Conservation (phyloP, 352 stramenopile genomes). For the Pilasporangium apinafurcum region DNA sequence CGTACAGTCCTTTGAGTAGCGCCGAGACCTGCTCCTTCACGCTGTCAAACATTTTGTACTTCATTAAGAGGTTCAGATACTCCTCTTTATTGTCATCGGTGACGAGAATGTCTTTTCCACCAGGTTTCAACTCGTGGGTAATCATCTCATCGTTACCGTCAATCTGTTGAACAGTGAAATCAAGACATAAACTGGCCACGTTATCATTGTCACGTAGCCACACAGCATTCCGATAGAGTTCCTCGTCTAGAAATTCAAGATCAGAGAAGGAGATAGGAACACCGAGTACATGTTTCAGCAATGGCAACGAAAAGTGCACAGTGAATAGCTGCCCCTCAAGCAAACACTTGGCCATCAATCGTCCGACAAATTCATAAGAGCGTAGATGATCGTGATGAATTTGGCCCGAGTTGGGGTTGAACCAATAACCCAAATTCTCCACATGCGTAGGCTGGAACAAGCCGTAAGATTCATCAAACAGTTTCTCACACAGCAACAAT, state of each 20-base stretch:
- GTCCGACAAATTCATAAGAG: constrained; percentile 71
- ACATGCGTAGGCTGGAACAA: constrained; percentile 69
- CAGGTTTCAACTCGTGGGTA: constrained; percentile 87
- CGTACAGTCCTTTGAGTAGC: constrained; percentile 90
- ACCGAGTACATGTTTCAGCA: constrained; percentile 80
- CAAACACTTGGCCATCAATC: constrained; percentile 71
- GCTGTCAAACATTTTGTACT: constrained; percentile 91
- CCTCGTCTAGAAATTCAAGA: constrained; percentile 73
- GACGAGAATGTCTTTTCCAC: constrained; percentile 87
- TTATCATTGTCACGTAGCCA: constrained; percentile 67
- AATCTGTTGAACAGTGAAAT: constrained; percentile 66
- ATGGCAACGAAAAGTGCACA: constrained; percentile 65
- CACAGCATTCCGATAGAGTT: constrained; percentile 56
- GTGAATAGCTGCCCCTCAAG: constrained; percentile 72
- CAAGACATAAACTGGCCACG: constrained; percentile 55
- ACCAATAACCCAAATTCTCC: constrained; percentile 77
- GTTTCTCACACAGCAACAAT: constrained; percentile 60
- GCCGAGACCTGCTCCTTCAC: constrained; percentile 87
- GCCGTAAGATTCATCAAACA: constrained; percentile 76
- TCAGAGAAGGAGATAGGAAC: constrained; percentile 80
- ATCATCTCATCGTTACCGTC: constrained; percentile 41
- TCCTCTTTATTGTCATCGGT: constrained; percentile 94
- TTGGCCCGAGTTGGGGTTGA: constrained; percentile 69
- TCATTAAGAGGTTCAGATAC: constrained; percentile 93
- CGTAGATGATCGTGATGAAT: constrained; percentile 66